phyloP scores from a whole-genome alignment of 1,139 yeast genomes.

The Saccharomyces hybrid region DNA sequence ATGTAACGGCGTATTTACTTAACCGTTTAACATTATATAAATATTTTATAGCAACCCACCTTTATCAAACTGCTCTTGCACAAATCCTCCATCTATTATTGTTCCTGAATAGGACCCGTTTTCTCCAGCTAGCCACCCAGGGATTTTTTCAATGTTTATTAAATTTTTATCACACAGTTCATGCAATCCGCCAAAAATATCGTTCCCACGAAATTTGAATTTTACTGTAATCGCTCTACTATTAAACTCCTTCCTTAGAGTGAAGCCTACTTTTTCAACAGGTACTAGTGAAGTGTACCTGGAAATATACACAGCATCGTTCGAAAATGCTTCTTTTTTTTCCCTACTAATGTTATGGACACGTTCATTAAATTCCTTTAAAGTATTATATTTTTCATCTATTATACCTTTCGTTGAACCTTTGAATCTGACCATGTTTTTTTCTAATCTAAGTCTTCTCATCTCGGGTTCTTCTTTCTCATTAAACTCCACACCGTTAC shows the following conservation, averaged over 20 bases:
- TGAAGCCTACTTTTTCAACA: slow-evolving; percentile 18
- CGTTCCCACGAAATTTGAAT: slow-evolving; percentile 57
- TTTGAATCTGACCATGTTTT: slow-evolving; percentile 50
- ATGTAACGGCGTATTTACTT: neutral
- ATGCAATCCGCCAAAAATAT: slow-evolving; percentile 74
- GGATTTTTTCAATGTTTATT: slow-evolving; percentile 49
- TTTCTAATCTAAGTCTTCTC: slow-evolving; percentile 24
- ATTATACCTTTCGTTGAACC: slow-evolving; percentile 40
- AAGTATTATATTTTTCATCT: slow-evolving; percentile 37
- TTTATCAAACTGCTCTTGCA: slow-evolving; percentile 1
- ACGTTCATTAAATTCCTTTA: slow-evolving; percentile 24
- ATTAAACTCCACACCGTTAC: slow-evolving; percentile 11
- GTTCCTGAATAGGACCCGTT: slow-evolving; percentile 47
- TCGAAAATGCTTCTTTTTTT: slow-evolving; percentile 11
- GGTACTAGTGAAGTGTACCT: slow-evolving; percentile 20
- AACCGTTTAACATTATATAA: neutral
- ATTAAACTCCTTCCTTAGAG: slow-evolving; percentile 2
- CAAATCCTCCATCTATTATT: slow-evolving; percentile 40
- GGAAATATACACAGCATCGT: slow-evolving; percentile 3
- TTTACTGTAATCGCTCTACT: slow-evolving; percentile 30
- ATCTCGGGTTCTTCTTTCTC: slow-evolving; percentile 19
- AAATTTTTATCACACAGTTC: slow-evolving; percentile 53
- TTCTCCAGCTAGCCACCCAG: slow-evolving; percentile 79
- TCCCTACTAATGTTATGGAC: slow-evolving; percentile 13
- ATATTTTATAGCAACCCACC: neutral